These are phyloP conservation scores for Epichloe sp. DNA, from an alignment of 2,329 filamentous ascomycete genomes.

Conservation along the genomic window DNA sequence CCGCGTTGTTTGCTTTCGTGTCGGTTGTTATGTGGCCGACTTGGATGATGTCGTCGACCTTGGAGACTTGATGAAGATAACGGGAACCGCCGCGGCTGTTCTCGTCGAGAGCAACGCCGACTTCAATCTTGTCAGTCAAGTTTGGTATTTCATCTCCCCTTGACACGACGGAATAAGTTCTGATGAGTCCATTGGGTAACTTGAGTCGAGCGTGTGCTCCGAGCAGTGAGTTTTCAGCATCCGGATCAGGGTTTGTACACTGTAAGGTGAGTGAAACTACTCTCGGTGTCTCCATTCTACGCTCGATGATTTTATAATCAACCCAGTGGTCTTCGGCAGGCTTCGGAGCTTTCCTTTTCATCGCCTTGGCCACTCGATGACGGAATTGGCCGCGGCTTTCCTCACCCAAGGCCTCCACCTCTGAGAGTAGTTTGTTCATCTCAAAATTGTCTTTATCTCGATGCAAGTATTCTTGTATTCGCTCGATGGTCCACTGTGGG, in stretches of 20 bases:
- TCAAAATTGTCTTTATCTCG: slow-evolving; percentile 35
- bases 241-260: slow-evolving; percentile 21
- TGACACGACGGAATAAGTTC: slow-evolving; percentile 47
- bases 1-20: slow-evolving; percentile 30
- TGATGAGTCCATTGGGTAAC: slow-evolving; percentile 40
- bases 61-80: slow-evolving; percentile 38
- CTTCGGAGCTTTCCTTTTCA: slow-evolving; percentile 15
- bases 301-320: slow-evolving; percentile 34
- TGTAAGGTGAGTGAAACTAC: slow-evolving; percentile 41
- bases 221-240: slow-evolving; percentile 21
- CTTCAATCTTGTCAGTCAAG: slow-evolving; percentile 36
- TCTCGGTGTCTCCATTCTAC: slow-evolving; percentile 34
- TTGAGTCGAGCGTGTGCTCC: slow-evolving; percentile 45
- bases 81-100: slow-evolving; percentile 46
- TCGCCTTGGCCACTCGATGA: slow-evolving; percentile 35
- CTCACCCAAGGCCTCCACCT: slow-evolving; percentile 35
- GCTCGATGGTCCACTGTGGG: slow-evolving; percentile 49
- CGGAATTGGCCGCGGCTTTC: slow-evolving; percentile 36
- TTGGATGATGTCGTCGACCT: slow-evolving; percentile 35
- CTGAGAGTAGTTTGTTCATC: slow-evolving; percentile 39
- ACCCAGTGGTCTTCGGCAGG: slow-evolving; percentile 24
- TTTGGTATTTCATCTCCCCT: slow-evolving; percentile 6
- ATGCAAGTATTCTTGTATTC: slow-evolving; percentile 50
- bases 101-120: slow-evolving; percentile 44
- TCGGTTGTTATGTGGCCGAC: slow-evolving; percentile 37